Percentiles rank a stretch among this genome's conserved stretches.
phyloP scores from a whole-genome alignment of 345 rosid genomes.

The Rhodamnia argentea region DNA sequence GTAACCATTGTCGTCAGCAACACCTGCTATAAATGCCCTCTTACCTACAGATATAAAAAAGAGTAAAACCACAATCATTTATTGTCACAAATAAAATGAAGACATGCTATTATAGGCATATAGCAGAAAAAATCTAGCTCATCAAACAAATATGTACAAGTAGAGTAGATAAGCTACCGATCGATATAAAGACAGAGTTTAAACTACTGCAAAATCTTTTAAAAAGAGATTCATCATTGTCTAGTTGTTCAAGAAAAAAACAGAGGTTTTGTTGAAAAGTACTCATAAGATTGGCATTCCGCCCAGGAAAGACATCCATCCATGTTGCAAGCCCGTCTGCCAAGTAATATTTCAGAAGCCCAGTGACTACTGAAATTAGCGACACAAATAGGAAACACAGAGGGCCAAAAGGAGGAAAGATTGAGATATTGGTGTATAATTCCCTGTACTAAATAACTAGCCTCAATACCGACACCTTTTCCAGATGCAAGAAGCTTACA shows the following conservation, averaged over 20 bases:
- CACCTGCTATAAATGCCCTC: conserved; percentile 94
- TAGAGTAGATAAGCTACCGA: not conserved
- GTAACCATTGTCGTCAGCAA: conserved; percentile 96
- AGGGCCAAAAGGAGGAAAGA: not conserved
- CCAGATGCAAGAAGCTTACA: not conserved
- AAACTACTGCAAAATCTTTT: not conserved
- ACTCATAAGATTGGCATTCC: not conserved
- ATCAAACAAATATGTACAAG: not conserved
- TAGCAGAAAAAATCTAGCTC: not conserved
- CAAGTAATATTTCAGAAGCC: not conserved
- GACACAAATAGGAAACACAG: not conserved
- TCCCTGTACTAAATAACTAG: not conserved
- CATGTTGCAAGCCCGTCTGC: not conserved
- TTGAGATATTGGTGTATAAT: not conserved
- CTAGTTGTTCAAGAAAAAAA: not conserved
- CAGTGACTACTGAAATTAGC: not conserved
- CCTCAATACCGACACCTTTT: not conserved
- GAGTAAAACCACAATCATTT: not conserved
- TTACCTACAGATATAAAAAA: conserved; percentile 44
- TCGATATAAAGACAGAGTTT: not conserved
- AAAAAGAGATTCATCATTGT: not conserved
- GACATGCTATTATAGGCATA: too few species aligned
- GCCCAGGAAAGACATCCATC: not conserved
- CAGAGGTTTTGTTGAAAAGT: not conserved
- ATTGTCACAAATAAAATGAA: not conserved